Evolutionary conservation across 257 asterid species (phyloP).

Genomic region (Orobanche coerulescens): DNA sequence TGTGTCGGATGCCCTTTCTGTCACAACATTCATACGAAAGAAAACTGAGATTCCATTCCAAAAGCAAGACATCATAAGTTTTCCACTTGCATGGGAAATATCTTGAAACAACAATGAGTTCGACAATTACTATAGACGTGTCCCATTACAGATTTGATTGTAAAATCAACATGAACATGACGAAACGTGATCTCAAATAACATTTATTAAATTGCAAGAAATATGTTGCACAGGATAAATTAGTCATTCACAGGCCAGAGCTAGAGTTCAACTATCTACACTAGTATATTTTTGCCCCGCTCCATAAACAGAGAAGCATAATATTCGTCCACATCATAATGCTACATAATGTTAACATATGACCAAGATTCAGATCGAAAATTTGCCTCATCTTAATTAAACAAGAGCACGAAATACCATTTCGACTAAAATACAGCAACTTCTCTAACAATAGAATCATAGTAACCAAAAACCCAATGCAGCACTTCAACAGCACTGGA

Average conservation of each 20-base stretch:
- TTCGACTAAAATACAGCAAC: neutral
- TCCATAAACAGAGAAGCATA: neutral
- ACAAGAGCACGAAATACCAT: neutral
- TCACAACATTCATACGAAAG: too few relatives aligned
- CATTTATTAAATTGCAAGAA: too few relatives aligned
- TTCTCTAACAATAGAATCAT: neutral
- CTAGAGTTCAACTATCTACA: neutral
- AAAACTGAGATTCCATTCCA: too few relatives aligned
- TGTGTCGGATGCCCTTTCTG: too few relatives aligned
- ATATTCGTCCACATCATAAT: neutral
- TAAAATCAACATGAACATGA: too few relatives aligned
- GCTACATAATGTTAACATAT: neutral
- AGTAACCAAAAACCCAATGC: neutral
- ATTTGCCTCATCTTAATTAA: neutral
- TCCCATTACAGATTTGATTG: too few relatives aligned
- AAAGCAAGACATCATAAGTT: too few relatives aligned
- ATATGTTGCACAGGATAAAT: neutral
- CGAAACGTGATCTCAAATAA: constrained; percentile 5
- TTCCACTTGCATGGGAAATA: too few relatives aligned
- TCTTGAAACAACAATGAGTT: too few relatives aligned
- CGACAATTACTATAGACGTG: neutral
- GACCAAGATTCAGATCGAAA: constrained; percentile 6
- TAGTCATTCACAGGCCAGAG: neutral
- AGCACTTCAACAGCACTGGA: neutral
- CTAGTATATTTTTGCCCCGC: neutral